Evolutionary conservation across 2,329 filamentous ascomycete species (phyloP).

Genomic region (Chrysosporium queenslandicum): DNA sequence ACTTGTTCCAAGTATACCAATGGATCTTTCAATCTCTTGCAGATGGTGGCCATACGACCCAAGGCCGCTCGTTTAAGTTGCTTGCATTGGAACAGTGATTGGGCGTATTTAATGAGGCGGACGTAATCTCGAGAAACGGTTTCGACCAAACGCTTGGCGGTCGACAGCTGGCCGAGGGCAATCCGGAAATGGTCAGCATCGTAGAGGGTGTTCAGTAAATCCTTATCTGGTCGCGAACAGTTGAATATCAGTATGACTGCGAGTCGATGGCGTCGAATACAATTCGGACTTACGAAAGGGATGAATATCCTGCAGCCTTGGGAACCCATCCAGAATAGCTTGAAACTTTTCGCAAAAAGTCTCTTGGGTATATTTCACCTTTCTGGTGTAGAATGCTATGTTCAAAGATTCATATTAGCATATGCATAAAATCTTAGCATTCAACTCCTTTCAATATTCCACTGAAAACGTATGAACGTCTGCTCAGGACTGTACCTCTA

Average conservation of each 20-base stretch:
- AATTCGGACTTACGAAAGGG: constrained; percentile 58
- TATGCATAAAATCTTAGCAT: background rate
- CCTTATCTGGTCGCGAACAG: constrained; percentile 46
- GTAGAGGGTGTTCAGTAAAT: constrained; percentile 94
- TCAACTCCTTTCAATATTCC: too few relatives aligned
- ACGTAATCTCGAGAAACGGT: constrained; percentile 95
- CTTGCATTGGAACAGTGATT: constrained; percentile 97
- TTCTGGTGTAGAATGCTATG: constrained; percentile 82
- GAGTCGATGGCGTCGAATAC: constrained; percentile 10
- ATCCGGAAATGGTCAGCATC: constrained; percentile 97
- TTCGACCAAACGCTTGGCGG: constrained; percentile 92
- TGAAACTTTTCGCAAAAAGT: constrained; percentile 92
- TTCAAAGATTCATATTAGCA: constrained; percentile 21
- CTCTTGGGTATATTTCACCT: constrained; percentile 97
- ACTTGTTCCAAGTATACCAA: constrained; percentile 93
- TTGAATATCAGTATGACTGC: constrained; percentile 14
- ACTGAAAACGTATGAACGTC: too few relatives aligned
- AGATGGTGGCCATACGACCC: constrained; percentile 96
- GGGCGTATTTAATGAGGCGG: constrained; percentile 88
- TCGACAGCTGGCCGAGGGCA: constrained; percentile 88
- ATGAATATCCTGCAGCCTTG: constrained; percentile 85
- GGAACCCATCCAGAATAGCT: constrained; percentile 85
- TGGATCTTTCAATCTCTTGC: constrained; percentile 87
- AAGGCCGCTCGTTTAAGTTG: constrained; percentile 93
- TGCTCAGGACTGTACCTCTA: constrained; percentile 46